A percentile compares a stretch with the other conserved stretches of the same genome.
phyloP scores from a whole-genome alignment of 1,284 basidiomycete species.

The Microbotryum violaceum region DNA sequence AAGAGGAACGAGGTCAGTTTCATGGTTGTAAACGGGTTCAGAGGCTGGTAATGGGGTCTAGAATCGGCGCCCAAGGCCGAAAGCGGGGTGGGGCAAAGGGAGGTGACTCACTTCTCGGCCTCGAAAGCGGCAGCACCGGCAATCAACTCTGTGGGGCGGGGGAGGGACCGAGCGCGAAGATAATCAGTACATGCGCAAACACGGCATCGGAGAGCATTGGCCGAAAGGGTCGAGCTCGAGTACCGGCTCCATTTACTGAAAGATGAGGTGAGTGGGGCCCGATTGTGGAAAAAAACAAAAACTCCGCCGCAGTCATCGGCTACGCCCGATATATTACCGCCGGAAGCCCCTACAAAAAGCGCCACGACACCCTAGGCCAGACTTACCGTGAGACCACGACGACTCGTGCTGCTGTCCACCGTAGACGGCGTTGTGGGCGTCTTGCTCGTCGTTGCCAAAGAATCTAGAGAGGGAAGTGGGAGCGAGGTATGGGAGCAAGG shows the following conservation, averaged over 20 bases:
- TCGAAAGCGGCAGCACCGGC: constrained; percentile 23
- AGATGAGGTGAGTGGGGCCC: neutral
- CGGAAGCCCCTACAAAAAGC: neutral
- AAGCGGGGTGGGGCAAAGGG: neutral
- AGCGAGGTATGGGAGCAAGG: neutral
- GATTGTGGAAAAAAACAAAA: neutral
- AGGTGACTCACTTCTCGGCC: constrained; percentile 3
- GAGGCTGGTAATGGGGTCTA: neutral
- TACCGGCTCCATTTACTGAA: neutral
- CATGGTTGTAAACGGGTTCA: neutral
- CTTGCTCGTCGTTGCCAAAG: constrained; percentile 15
- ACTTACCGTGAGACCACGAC: constrained; percentile 14
- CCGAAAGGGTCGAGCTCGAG: no score
- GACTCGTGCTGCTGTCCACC: constrained; percentile 19
- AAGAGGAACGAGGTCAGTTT: neutral
- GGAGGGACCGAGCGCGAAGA: neutral
- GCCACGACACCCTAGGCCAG: neutral
- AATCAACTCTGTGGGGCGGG: constrained; percentile 4
- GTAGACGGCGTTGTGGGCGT: constrained; percentile 12
- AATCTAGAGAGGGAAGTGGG: neutral
- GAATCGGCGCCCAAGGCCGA: neutral
- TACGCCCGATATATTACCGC: neutral
- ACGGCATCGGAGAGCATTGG: no score
- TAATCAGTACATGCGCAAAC: neutral
- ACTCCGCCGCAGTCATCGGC: neutral